phyloP scores from a whole-genome alignment of 2,329 filamentous ascomycete genomes.

The Apiospora hydei region DNA sequence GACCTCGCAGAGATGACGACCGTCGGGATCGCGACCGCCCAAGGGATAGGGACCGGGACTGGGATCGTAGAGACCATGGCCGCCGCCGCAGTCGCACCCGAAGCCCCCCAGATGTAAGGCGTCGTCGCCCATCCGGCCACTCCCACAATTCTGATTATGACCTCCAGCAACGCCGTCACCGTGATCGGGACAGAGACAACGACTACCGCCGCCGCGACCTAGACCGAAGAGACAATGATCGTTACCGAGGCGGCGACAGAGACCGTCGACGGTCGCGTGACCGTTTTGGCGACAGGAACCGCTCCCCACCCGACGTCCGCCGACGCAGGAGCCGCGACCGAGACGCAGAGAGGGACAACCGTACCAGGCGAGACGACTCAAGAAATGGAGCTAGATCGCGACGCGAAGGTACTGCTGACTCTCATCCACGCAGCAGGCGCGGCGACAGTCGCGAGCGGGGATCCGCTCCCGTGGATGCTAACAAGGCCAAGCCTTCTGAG shows the following conservation, averaged over 20 bases:
- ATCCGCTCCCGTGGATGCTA: conserved; percentile 56
- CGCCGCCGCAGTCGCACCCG: conserved; percentile 65
- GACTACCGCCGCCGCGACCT: conserved; percentile 72
- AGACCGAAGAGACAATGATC: conserved; percentile 72
- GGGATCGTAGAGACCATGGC: conserved; percentile 58
- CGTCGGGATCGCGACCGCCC: conserved; percentile 60
- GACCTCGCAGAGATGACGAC: conserved; percentile 67
- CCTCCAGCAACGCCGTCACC: conserved; percentile 62
- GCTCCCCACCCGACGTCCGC: conserved; percentile 56
- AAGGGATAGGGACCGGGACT: conserved; percentile 52
- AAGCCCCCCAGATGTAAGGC: conserved; percentile 67
- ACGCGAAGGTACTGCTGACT: conserved; percentile 76
- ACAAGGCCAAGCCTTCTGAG: conserved; percentile 60
- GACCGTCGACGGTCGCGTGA: conserved; percentile 73
- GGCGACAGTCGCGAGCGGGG: conserved; percentile 67
- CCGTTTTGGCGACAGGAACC: conserved; percentile 57
- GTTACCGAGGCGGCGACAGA: conserved; percentile 57
- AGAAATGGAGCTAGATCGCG: conserved; percentile 69
- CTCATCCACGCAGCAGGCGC: conserved; percentile 69
- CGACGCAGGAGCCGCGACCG: conserved; percentile 69
- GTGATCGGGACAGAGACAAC: conserved; percentile 58
- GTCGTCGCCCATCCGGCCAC: conserved; percentile 31
- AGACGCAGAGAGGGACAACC: conserved; percentile 63
- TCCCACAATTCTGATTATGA: conserved; percentile 49
- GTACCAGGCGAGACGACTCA: conserved; percentile 76